Conservation (phyloP, 2,329 filamentous ascomycete genomes). For the Lizonia empirigonia region DNA sequence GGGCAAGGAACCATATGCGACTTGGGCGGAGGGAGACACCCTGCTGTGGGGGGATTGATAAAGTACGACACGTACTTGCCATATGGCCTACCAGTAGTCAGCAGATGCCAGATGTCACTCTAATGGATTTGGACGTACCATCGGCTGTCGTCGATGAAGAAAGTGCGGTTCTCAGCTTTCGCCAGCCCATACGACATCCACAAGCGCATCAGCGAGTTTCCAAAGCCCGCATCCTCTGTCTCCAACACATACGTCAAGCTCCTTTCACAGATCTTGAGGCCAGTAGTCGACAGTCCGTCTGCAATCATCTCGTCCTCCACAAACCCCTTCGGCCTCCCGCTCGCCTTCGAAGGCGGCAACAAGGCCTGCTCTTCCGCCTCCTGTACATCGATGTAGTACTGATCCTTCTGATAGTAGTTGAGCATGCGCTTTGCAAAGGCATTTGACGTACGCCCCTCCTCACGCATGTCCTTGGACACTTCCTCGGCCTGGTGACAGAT, state of each 20-base stretch:
- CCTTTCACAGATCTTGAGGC: constrained; percentile 65
- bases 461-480: constrained; percentile 60
- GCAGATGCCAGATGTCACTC: neutral
- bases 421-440: constrained; percentile 42
- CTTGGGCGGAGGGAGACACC: constrained; percentile 72
- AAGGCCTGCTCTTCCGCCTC: constrained; percentile 71
- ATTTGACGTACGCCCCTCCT: constrained; percentile 36
- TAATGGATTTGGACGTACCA: constrained; percentile 56
- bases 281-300: constrained; percentile 34
- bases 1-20: constrained; percentile 82
- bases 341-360: constrained; percentile 55
- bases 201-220: constrained; percentile 74
- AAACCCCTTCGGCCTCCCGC: constrained; percentile 46
- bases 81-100: constrained; percentile 63
- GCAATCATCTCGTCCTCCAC: constrained; percentile 46
- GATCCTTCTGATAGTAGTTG: constrained; percentile 67
- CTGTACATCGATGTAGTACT: constrained; percentile 73
- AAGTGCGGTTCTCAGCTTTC: constrained; percentile 72
- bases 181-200: constrained; percentile 87
- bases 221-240: constrained; percentile 74
- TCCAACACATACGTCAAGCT: constrained; percentile 82
- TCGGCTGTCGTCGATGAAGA: constrained; percentile 83
- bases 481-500: constrained; percentile 72
- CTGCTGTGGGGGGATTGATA: constrained; percentile 65
- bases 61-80: constrained; percentile 78